Evolutionary conservation across 208 protist species (phyloP).

Genomic region (Leishmania lainsoni): DNA sequence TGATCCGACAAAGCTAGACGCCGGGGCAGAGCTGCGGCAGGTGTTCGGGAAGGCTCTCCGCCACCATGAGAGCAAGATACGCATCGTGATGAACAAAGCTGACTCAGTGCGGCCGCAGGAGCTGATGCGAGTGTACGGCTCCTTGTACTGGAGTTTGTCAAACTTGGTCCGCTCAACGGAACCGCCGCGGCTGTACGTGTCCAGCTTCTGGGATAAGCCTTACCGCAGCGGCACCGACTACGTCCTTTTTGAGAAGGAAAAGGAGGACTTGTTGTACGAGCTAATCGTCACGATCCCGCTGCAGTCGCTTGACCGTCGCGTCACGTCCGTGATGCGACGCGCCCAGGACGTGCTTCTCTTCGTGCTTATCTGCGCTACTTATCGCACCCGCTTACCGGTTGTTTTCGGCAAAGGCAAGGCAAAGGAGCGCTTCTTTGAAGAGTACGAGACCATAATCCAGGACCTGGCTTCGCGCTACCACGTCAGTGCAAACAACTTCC

Average conservation of each 20-base stretch:
- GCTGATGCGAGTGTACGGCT: conserved; percentile 97
- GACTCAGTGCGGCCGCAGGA: conserved; percentile 94
- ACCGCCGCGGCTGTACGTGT: conserved; percentile 96
- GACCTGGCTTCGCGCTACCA: conserved; percentile 57
- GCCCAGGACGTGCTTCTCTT: conserved; percentile 84
- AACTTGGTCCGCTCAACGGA: conserved; percentile 95
- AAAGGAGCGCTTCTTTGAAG: conserved; percentile 52
- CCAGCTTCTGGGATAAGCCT: conserved; percentile 96
- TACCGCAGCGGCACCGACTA: conserved; percentile 79
- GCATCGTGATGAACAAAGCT: conserved; percentile 97
- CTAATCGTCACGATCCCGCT: conserved; percentile 83
- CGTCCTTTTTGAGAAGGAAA: conserved; percentile 87
- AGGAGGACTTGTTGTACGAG: conserved; percentile 87
- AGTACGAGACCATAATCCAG: conserved; percentile 55
- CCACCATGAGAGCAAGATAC: conserved; percentile 95
- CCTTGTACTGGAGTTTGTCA: conserved; percentile 97
- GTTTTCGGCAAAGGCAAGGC: conserved; percentile 90
- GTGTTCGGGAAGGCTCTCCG: conserved; percentile 70
- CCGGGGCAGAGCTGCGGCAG: conserved; percentile 71
- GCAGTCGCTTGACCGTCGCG: conserved; percentile 86
- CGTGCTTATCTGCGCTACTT: conserved; percentile 75
- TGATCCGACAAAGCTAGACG: conserved; percentile 98
- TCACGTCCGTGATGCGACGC: conserved; percentile 89
- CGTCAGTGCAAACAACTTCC: conserved; percentile 60
- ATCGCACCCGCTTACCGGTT: conserved; percentile 57